Percentiles rank a stretch among this genome's conserved stretches.
phyloP scores from a whole-genome alignment of 768 basidiomycete species.

The Lyophyllum shimeji region DNA sequence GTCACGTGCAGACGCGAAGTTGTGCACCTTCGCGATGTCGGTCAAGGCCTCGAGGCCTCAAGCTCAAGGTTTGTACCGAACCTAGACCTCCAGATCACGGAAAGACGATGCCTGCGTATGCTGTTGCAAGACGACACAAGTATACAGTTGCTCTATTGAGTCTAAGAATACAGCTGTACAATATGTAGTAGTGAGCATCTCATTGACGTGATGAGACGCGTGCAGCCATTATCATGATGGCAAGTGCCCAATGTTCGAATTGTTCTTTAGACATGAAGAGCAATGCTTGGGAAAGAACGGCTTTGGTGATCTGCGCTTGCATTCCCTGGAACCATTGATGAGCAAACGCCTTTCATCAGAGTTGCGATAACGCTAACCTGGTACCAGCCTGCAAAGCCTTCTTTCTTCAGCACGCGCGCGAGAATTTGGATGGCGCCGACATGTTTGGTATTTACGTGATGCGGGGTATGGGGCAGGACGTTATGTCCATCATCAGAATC shows the following conservation, averaged over 20 bases:
- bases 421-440: slow-evolving; percentile 81
- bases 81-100: neutral
- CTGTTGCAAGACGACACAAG: neutral
- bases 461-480: slow-evolving; percentile 39
- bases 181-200: neutral
- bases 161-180: neutral
- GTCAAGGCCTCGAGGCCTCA: too few relatives aligned
- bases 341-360: neutral
- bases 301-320: slow-evolving; percentile 94
- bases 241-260: slow-evolving; percentile 86
- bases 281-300: slow-evolving; percentile 92
- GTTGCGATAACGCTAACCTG: slow-evolving; percentile 54
- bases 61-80: too few relatives aligned
- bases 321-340: slow-evolving; percentile 65
- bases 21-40: too few relatives aligned
- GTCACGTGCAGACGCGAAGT: neutral
- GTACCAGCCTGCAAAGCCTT: slow-evolving; percentile 94
- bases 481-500: slow-evolving; percentile 45
- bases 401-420: slow-evolving; percentile 61
- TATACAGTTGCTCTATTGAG: neutral
- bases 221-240: slow-evolving; percentile 59
- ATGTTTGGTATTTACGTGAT: slow-evolving; percentile 49
- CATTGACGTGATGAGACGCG: slow-evolving; percentile 28
- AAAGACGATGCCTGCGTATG: neutral
- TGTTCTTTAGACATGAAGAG: slow-evolving; percentile 98